These are phyloP conservation scores for Calonectria hongkongensis DNA, from an alignment of 2,329 filamentous ascomycete species.

Conservation along the genomic window DNA sequence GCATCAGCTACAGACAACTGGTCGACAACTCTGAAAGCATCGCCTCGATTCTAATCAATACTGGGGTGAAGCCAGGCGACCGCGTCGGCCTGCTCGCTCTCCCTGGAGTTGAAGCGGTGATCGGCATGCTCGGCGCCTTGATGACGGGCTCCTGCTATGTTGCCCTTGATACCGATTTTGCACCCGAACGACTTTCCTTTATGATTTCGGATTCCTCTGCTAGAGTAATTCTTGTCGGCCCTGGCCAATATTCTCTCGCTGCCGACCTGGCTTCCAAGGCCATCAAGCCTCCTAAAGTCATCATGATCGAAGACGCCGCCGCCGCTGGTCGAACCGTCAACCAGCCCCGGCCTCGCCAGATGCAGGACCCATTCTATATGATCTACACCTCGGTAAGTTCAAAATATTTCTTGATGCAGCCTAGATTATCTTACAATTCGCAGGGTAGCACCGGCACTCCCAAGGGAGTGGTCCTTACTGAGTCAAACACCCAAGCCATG, in stretches of 20 bases:
- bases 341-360: constrained; percentile 39
- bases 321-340: constrained; percentile 39
- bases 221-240: constrained; percentile 46
- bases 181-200: constrained; percentile 51
- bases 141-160: constrained; percentile 52
- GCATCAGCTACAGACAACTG: constrained; percentile 50
- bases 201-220: constrained; percentile 50
- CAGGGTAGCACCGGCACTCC: constrained; percentile 53
- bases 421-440: constrained; percentile 29
- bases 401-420: neutral
- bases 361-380: constrained; percentile 52
- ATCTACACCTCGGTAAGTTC: constrained; percentile 52
- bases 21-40: constrained; percentile 49
- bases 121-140: constrained; percentile 48
- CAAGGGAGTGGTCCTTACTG: constrained; percentile 52
- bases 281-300: constrained; percentile 39
- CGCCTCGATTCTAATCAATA: constrained; percentile 46
- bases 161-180: constrained; percentile 53
- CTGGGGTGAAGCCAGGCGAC: constrained; percentile 46
- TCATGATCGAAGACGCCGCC: constrained; percentile 47
- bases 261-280: constrained; percentile 43
- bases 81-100: constrained; percentile 47
- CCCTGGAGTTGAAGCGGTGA: constrained; percentile 51
- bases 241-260: constrained; percentile 45
- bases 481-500: constrained; percentile 53